Evolutionary conservation across 148 eudicot species (phyloP).

Genomic region (Chenopodium suecicum): DNA sequence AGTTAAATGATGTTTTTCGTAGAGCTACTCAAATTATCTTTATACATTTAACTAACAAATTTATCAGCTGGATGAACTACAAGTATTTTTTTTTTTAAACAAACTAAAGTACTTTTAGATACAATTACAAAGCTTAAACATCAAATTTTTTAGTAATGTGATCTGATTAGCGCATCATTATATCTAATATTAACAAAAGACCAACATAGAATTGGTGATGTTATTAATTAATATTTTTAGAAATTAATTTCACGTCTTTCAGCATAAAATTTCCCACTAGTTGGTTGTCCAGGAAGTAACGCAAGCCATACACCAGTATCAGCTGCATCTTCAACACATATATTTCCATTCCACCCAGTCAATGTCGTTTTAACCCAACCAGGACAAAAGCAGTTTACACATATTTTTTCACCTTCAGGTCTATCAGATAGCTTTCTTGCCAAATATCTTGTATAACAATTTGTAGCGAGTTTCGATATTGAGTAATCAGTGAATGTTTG

Average conservation of each 20-base stretch:
- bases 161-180: too few species aligned
- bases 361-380: slow-evolving; percentile 97
- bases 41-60: too few species aligned
- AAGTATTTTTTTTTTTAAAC: too few species aligned
- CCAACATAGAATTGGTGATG: too few species aligned
- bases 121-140: too few species aligned
- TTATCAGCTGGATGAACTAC: too few species aligned
- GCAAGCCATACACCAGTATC: slow-evolving; percentile 98
- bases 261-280: slow-evolving; percentile 75
- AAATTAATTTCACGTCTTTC: slow-evolving; percentile 90
- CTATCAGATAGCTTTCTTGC: slow-evolving; percentile 48
- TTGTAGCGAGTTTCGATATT: slow-evolving; percentile 78
- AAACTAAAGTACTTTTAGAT: too few species aligned
- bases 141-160: too few species aligned
- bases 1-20: too few species aligned
- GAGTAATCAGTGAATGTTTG: slow-evolving; percentile 76
- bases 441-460: slow-evolving; percentile 74
- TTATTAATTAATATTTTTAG: slow-evolving; percentile 15
- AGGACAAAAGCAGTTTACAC: slow-evolving; percentile 81
- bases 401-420: slow-evolving; percentile 74
- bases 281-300: slow-evolving; percentile 56
- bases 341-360: slow-evolving; percentile 91
- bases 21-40: too few species aligned
- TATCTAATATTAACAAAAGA: too few species aligned
- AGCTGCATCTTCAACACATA: slow-evolving; percentile 83